phyloP scores from a whole-genome alignment of 129 eudicot genomes.

The Tanacetum coccineum region DNA sequence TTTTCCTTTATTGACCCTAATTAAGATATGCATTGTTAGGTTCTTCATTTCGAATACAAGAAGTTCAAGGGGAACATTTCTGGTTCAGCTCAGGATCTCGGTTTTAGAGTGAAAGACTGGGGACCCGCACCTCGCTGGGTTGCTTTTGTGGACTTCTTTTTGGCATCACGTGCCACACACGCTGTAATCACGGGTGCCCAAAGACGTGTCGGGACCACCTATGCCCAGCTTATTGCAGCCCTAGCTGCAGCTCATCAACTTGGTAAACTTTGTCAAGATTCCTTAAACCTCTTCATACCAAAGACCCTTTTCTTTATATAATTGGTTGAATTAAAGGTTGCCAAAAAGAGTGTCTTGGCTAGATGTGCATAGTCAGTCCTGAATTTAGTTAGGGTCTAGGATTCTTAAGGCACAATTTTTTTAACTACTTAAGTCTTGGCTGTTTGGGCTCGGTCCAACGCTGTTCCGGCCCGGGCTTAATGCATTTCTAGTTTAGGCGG shows the following conservation, averaged over 20 bases:
- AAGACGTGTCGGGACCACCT: constrained; percentile 70
- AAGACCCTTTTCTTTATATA: background rate
- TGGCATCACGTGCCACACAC: constrained; percentile 57
- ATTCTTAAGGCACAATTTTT: background rate
- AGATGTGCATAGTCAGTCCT: too few species aligned
- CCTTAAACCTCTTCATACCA: background rate
- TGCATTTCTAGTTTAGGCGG: too few species aligned
- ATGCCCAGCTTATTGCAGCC: constrained; percentile 57
- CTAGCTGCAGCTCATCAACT: constrained; percentile 50
- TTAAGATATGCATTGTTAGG: constrained; percentile 28
- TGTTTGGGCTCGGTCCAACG: too few species aligned
- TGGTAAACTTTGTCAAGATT: constrained; percentile 27
- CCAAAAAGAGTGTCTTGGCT: background rate
- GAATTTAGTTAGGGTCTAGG: background rate
- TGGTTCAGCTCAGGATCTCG: constrained; percentile 13
- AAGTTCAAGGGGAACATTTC: constrained; percentile 47
- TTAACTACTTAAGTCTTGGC: too few species aligned
- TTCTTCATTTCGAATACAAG: constrained; percentile 60
- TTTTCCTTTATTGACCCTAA: too few species aligned
- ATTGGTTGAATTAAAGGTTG: background rate
- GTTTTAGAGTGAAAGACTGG: constrained; percentile 61
- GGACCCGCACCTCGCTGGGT: constrained; percentile 86
- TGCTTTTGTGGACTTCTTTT: constrained; percentile 65
- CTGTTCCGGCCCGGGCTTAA: too few species aligned
- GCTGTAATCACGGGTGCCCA: constrained; percentile 60